These are phyloP conservation scores for Sanghuangporus weigelae DNA, from an alignment of 1,284 basidiomycete genomes.

Conservation along the genomic window DNA sequence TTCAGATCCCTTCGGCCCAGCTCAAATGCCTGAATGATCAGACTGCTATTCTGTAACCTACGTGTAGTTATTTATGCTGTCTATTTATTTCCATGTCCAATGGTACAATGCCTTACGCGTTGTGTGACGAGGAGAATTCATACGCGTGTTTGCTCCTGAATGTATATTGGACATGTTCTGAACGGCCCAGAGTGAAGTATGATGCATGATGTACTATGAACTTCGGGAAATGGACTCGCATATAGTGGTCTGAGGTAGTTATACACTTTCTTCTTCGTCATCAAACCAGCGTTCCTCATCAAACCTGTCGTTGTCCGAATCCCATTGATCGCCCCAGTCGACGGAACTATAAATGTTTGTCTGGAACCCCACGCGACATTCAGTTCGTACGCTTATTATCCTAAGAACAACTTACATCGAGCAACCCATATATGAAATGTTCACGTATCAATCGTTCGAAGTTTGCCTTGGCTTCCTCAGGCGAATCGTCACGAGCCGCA, in stretches of 20 bases:
- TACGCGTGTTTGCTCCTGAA: background rate
- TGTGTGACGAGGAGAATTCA: background rate
- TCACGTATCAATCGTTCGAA: slow-evolving; percentile 63
- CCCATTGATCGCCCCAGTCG: slow-evolving; percentile 73
- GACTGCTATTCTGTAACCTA: background rate
- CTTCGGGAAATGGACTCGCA: background rate
- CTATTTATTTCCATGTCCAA: background rate
- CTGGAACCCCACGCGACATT: slow-evolving; percentile 30
- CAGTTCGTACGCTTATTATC: background rate
- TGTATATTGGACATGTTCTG: background rate
- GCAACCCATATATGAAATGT: slow-evolving; percentile 67
- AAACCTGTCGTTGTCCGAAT: slow-evolving; percentile 53
- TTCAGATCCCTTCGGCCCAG: slow-evolving; percentile 48
- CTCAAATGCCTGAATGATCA: background rate
- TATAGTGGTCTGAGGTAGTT: background rate
- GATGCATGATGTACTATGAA: background rate
- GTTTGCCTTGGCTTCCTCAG: slow-evolving; percentile 39
- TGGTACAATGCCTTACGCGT: background rate
- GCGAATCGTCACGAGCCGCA: slow-evolving; percentile 32
- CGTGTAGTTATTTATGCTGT: background rate
- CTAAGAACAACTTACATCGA: slow-evolving; percentile 51
- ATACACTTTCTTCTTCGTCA: slow-evolving; percentile 49
- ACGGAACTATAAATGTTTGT: slow-evolving; percentile 63
- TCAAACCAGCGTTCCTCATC: slow-evolving; percentile 74
- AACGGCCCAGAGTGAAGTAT: background rate